These are phyloP conservation scores for Pseudogymnoascus sp. DNA, from an alignment of 2,329 filamentous ascomycete species.

Conservation along the genomic window DNA sequence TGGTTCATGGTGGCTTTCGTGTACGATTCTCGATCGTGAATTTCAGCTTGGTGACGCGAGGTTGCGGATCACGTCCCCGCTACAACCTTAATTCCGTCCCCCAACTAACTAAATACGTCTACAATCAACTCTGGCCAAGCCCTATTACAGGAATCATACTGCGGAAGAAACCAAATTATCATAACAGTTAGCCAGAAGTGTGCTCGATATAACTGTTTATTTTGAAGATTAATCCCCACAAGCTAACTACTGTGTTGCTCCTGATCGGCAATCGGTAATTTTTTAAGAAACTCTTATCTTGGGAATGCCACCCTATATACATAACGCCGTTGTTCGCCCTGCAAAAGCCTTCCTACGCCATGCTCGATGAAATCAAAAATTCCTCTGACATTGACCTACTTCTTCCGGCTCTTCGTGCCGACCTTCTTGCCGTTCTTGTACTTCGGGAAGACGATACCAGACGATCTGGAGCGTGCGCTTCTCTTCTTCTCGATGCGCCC, in stretches of 20 bases:
- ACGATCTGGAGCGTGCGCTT: conserved; percentile 41
- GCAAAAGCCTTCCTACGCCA: conserved; percentile 10
- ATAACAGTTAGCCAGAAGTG: background rate
- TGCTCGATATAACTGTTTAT: conserved; percentile 1
- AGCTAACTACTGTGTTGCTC: background rate
- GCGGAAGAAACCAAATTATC: background rate
- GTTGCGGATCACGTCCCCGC: conserved; percentile 6
- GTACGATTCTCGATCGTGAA: background rate
- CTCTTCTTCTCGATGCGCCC: conserved; percentile 53
- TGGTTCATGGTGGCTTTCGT: conserved; percentile 11
- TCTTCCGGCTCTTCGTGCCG: conserved; percentile 37
- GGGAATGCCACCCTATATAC: background rate
- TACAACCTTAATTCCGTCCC: conserved; percentile 3
- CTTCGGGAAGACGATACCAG: conserved; percentile 54
- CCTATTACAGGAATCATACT: background rate
- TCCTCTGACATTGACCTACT: background rate
- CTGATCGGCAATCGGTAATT: conserved; percentile 1
- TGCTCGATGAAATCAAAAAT: conserved; percentile 9
- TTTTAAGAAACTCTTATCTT: background rate
- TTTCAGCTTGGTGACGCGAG: conserved; percentile 9
- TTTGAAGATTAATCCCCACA: background rate
- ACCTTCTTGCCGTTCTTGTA: conserved; percentile 47
- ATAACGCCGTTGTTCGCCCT: conserved; percentile 8
- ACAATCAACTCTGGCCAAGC: background rate
- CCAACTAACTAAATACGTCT: conserved; percentile 8